phyloP scores from a whole-genome alignment of 1,284 basidiomycete genomes.

The Coriolopsis trogii region DNA sequence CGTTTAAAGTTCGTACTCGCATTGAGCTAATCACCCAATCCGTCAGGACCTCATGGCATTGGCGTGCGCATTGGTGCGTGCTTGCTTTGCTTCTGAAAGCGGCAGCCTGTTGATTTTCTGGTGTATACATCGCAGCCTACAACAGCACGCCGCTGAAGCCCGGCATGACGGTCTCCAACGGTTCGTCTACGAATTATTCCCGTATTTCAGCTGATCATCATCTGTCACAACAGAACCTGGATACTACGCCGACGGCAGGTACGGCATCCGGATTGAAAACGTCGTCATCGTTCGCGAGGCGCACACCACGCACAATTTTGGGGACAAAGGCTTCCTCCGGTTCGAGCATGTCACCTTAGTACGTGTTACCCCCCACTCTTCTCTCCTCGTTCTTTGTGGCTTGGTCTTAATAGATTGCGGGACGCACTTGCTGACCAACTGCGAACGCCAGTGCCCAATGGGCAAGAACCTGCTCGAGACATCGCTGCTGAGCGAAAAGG shows the following conservation, averaged over 20 bases:
- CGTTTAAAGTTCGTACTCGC: background rate
- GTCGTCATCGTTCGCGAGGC: conserved; percentile 77
- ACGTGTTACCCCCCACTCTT: conserved; percentile 17
- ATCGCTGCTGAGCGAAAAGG: conserved; percentile 63
- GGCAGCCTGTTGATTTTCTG: background rate
- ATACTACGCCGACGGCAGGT: conserved; percentile 91
- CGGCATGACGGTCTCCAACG: conserved; percentile 92
- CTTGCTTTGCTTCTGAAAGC: background rate
- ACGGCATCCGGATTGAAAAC: conserved; percentile 94
- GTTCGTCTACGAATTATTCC: conserved; percentile 32
- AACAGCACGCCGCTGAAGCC: conserved; percentile 74
- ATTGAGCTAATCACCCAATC: background rate
- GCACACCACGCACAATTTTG: conserved; percentile 84
- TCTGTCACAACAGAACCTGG: conserved; percentile 77
- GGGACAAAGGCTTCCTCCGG: conserved; percentile 78
- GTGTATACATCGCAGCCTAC: conserved; percentile 48
- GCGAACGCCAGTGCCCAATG: conserved; percentile 78
- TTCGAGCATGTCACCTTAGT: conserved; percentile 89
- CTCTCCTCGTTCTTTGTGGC: background rate
- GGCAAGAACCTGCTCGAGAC: conserved; percentile 83
- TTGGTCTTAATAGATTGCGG: background rate
- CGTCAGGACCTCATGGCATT: conserved; percentile 79
- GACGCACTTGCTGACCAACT: background rate
- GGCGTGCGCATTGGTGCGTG: conserved; percentile 70
- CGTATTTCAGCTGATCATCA: background rate